Conservation (phyloP, 2,329 filamentous ascomycete species). For the Aspergillus ruber region DNA sequence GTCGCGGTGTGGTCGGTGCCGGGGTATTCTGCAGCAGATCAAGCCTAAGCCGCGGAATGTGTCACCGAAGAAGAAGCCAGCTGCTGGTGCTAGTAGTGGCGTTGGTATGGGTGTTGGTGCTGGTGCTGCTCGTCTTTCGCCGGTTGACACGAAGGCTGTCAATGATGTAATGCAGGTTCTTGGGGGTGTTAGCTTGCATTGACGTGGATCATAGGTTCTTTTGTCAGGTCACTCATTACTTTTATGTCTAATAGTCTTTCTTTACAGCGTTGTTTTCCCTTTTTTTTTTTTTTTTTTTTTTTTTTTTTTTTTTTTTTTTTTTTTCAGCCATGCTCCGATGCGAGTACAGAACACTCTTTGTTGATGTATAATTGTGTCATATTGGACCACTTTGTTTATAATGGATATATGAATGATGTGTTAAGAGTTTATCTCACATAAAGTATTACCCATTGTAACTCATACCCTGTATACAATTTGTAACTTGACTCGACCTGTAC, state of each 20-base stretch:
- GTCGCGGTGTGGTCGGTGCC: slow-evolving; percentile 74
- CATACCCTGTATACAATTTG: too few species aligned
- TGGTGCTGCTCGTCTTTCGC: not conserved
- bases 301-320: not conserved
- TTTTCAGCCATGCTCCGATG: not conserved
- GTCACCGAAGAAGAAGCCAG: slow-evolving; percentile 21
- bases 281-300: not conserved
- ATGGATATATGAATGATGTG: not conserved
- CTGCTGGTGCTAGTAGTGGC: not conserved
- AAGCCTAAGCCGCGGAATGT: slow-evolving; percentile 64
- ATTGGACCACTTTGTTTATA: not conserved
- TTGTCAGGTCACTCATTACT: not conserved
- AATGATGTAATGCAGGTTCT: slow-evolving; percentile 8
- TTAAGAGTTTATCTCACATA: not conserved
- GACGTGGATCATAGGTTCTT: not conserved
- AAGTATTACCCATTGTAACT: too few species aligned
- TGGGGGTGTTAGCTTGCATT: slow-evolving; percentile 4
- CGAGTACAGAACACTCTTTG: not conserved
- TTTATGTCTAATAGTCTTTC: not conserved
- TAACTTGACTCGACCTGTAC: too few species aligned
- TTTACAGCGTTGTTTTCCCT: not conserved
- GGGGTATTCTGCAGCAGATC: slow-evolving; percentile 63
- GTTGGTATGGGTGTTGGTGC: not conserved
- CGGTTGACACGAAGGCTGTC: slow-evolving; percentile 1
- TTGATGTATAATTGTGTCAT: not conserved